These are phyloP conservation scores for Trypanosoma grayi DNA, from an alignment of 208 protist genomes.

Conservation along the genomic window DNA sequence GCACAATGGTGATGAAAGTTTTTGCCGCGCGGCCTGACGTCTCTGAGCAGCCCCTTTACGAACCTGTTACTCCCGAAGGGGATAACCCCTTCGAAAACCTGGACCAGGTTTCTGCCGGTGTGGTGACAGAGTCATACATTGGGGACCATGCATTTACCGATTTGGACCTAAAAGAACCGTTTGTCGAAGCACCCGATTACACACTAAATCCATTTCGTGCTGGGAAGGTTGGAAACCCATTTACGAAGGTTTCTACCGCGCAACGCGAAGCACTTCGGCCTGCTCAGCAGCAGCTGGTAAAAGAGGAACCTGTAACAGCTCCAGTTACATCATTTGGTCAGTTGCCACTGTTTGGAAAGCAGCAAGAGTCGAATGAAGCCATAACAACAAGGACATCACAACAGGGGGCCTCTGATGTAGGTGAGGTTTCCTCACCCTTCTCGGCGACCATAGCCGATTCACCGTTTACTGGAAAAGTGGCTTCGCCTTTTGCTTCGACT, in stretches of 20 bases:
- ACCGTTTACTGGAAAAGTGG: slow-evolving; percentile 28
- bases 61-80: slow-evolving; percentile 36
- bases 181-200: slow-evolving; percentile 42
- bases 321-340: slow-evolving; percentile 77
- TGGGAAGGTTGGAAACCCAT: slow-evolving; percentile 45
- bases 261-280: slow-evolving; percentile 15
- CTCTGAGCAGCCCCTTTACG: slow-evolving; percentile 44
- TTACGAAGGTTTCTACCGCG: slow-evolving; percentile 13
- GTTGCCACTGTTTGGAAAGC: slow-evolving; percentile 76
- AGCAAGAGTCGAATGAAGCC: slow-evolving; percentile 10
- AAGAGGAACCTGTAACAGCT: slow-evolving; percentile 35
- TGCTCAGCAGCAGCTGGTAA: slow-evolving; percentile 19
- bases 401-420: slow-evolving; percentile 3
- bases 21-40: slow-evolving; percentile 62
- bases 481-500: slow-evolving; percentile 28
- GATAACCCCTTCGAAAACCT: slow-evolving; percentile 52
- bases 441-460: slow-evolving; percentile 24
- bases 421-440: slow-evolving; percentile 65
- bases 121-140: slow-evolving; percentile 11
- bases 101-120: not conserved
- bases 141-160: slow-evolving; percentile 2
- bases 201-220: slow-evolving; percentile 48
- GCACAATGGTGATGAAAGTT: slow-evolving; percentile 87
- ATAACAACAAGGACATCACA: slow-evolving; percentile 1
- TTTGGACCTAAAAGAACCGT: slow-evolving; percentile 39